Base-by-base conservation (phyloP, 805 yeast species). In the Metschnikowia dekortorum region DNA sequence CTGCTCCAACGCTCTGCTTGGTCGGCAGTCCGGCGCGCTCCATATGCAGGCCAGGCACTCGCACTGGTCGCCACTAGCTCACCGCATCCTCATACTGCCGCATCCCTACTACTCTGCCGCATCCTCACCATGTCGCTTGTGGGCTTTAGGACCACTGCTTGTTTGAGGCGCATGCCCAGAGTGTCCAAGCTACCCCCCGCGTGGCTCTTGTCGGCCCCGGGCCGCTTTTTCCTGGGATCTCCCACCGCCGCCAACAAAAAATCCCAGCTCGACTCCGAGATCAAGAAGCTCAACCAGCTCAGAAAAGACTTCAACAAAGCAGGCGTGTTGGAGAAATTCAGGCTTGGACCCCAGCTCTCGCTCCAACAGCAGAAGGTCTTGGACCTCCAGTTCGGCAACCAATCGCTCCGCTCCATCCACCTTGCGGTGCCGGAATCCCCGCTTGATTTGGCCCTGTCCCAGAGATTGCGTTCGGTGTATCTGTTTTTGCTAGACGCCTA, bases 401-500 rank as follows among this genome's bases (percentile, higher is more conserved):
- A 34, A 39, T 10, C 39, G 13, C 32, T 35, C 7, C 26, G 33
- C 29, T 14, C 46, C 34, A 44, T 44, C 34, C 28, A 34, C 40
- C 39, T 44, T 28, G 6, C 34, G 13, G 34, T 29, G 22, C 38
- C 46, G 33, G 46, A 44, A 14, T 9, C 58, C 46, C 67, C 69
- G 10, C 55, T 62, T 43, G 54, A 62, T 18, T 31, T 53, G 7
- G 54, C 50, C 7, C 34, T 46, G 36, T 53, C 61, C 9, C 43
- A 49, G 28, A 49, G 63, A 14, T 61, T 61, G 40, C 42, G 46
- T 32, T 49, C 48, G 6, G 52, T 57, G 11, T 62, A 56, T 48
- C 40, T 48, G 41, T 67, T 58, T 47, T 60, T 61, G 59, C 55
- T 65, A 50, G 56, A 53, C 37, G 56, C 63, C 5, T 68, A 64